Conservation (phyloP, 441 rosid genomes). For the Melastoma candidum region DNA sequence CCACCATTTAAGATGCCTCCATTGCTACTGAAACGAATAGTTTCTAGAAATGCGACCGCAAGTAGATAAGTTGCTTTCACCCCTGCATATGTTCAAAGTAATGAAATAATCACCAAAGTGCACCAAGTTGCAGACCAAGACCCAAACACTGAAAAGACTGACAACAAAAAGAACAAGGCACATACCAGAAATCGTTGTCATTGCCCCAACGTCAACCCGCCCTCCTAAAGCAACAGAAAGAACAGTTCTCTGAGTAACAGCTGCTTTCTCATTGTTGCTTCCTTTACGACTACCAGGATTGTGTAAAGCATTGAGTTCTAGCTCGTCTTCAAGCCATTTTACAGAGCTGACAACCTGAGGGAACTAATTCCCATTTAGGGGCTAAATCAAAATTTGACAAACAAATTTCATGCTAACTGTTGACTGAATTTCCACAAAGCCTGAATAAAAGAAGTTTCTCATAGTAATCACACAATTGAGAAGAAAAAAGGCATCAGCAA, state of each 20-base stretch:
- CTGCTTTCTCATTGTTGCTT: slow-evolving; percentile 93
- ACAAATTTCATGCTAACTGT: too few relatives aligned
- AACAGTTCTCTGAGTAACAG: slow-evolving; percentile 75
- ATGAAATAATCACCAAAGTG: not conserved
- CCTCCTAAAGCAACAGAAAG: slow-evolving; percentile 96
- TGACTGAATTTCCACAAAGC: too few relatives aligned
- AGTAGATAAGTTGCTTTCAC: slow-evolving; percentile 99
- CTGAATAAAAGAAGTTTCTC: too few relatives aligned
- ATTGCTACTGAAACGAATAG: slow-evolving; percentile 91
- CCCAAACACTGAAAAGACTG: slow-evolving; percentile 2
- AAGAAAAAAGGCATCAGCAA: too few relatives aligned
- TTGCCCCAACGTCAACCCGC: slow-evolving; percentile 74
- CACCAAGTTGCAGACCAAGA: not conserved
- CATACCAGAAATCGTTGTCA: slow-evolving; percentile 91
- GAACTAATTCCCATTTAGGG: slow-evolving; percentile 11
- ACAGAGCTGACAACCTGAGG: slow-evolving; percentile 91
- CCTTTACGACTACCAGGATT: slow-evolving; percentile 90
- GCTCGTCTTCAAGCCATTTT: slow-evolving; percentile 99
- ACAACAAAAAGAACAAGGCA: slow-evolving; percentile 4
- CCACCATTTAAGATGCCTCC: slow-evolving; percentile 96
- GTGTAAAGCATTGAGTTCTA: slow-evolving; percentile 95
- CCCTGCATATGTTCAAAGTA: slow-evolving; percentile 31
- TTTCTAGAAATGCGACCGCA: slow-evolving; percentile 93
- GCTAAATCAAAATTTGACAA: too few relatives aligned
- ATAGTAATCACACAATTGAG: too few relatives aligned